A percentile compares a stretch with the other conserved stretches of the same genome.
Conservation (phyloP, 2,329 filamentous ascomycete genomes). For the Ampelomyces quisqualis region DNA sequence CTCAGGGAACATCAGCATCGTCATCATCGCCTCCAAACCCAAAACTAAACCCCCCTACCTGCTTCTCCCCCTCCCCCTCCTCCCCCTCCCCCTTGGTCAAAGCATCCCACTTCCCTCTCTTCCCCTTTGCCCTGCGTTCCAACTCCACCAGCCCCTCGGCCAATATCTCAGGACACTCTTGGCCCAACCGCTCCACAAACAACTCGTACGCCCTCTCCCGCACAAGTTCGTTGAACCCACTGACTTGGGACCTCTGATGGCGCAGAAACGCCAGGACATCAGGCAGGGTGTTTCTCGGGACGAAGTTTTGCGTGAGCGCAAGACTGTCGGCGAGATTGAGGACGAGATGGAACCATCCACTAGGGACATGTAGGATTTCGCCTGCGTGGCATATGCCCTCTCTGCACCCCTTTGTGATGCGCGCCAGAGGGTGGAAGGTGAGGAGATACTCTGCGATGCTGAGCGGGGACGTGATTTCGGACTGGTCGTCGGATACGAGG, state of each 20-base stretch:
- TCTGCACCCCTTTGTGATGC: conserved; percentile 71
- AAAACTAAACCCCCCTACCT: conserved; percentile 60
- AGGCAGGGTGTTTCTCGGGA: conserved; percentile 70
- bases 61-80: conserved; percentile 38
- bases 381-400: conserved; percentile 83
- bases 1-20: conserved; percentile 41
- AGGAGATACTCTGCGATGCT: conserved; percentile 97
- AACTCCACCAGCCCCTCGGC: conserved; percentile 65
- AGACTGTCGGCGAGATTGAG: conserved; percentile 84
- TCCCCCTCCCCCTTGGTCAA: conserved; percentile 61
- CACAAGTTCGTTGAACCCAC: conserved; percentile 75
- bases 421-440: conserved; percentile 81
- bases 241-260: conserved; percentile 82
- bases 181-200: conserved; percentile 69
- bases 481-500: conserved; percentile 83
- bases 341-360: conserved; percentile 95
- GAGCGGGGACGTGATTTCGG: conserved; percentile 88
- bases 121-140: conserved; percentile 67
- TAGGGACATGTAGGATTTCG: conserved; percentile 89
- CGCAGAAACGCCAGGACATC: conserved; percentile 78
- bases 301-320: conserved; percentile 93
- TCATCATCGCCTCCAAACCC: conserved; percentile 59
- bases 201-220: conserved; percentile 67
- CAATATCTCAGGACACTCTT: conserved; percentile 63
- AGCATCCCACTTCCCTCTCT: conserved; percentile 75